phyloP scores from a whole-genome alignment of 1,284 basidiomycete genomes.

The Austroboletus rostrupii region DNA sequence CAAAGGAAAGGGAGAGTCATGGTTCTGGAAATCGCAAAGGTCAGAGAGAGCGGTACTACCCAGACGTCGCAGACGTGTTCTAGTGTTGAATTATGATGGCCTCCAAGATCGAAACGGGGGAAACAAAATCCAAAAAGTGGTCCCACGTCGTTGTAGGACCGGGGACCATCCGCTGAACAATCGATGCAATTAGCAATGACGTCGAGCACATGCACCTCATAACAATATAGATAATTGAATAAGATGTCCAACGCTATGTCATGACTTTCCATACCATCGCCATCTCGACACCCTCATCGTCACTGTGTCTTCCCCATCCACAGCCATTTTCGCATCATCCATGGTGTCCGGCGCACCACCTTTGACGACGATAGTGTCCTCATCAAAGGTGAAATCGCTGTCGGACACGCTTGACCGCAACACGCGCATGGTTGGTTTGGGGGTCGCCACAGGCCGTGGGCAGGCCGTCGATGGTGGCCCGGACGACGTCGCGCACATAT shows the following conservation, averaged over 20 bases:
- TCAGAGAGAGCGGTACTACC: too few relatives aligned
- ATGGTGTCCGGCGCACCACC: neutral
- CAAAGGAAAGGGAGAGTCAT: too few relatives aligned
- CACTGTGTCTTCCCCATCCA: slow-evolving; percentile 5
- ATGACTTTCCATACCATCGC: slow-evolving; percentile 21
- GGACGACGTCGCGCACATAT: neutral
- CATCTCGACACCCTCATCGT: slow-evolving; percentile 25
- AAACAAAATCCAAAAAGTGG: too few relatives aligned
- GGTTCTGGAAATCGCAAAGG: too few relatives aligned
- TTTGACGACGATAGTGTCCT: slow-evolving; percentile 18
- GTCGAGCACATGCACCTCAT: slow-evolving; percentile 10
- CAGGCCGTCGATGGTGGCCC: neutral
- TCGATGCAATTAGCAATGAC: neutral
- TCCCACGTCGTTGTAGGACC: too few relatives aligned
- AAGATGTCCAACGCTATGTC: slow-evolving; percentile 9
- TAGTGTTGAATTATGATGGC: too few relatives aligned
- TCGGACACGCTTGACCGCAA: slow-evolving; percentile 20
- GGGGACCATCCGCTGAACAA: neutral
- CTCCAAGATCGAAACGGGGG: too few relatives aligned
- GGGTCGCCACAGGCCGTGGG: neutral
- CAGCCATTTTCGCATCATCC: slow-evolving; percentile 11
- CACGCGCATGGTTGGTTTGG: slow-evolving; percentile 10
- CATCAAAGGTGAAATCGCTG: slow-evolving; percentile 23
- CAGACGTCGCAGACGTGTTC: too few relatives aligned
- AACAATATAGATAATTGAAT: slow-evolving; percentile 18